A percentile compares a stretch with the other conserved stretches of the same genome.
These are phyloP conservation scores for Vanderwaltozyma yarrowii DNA, from an alignment of 805 yeast genomes.

Conservation along the genomic window DNA sequence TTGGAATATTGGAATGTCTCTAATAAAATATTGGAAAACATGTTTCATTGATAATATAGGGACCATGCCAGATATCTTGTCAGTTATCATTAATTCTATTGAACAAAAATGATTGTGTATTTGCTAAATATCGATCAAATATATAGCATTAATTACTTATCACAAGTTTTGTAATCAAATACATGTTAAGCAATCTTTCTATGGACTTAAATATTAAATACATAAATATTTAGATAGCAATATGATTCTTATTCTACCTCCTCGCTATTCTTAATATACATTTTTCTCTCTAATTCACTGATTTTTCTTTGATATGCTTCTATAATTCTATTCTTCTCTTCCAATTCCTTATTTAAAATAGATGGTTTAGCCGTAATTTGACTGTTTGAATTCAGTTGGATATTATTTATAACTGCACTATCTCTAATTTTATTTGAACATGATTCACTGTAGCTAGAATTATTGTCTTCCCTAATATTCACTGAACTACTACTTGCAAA, in stretches of 20 bases:
- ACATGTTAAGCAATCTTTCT: too few species aligned
- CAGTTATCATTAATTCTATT: background rate
- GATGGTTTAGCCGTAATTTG: background rate
- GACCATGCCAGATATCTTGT: background rate
- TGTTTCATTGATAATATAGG: conserved; percentile 9
- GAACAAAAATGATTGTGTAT: background rate
- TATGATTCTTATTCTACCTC: too few species aligned
- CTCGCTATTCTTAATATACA: too few species aligned
- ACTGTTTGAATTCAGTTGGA: too few species aligned
- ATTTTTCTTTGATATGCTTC: conserved; percentile 18
- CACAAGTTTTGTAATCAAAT: too few species aligned
- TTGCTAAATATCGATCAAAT: too few species aligned
- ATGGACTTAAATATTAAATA: too few species aligned
- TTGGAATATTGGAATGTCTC: conserved; percentile 8
- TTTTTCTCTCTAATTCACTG: conserved; percentile 9
- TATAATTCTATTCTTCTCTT: conserved; percentile 17
- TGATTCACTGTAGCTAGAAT: background rate
- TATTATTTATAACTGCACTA: too few species aligned
- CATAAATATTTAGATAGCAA: too few species aligned
- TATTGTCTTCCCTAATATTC: background rate
- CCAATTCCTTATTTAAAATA: conserved; percentile 7
- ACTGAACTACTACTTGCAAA: background rate
- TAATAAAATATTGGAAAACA: conserved; percentile 10
- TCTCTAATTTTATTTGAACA: background rate
- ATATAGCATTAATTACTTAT: too few species aligned